Evolutionary conservation across 306 rosid genomes (phyloP), one percentile per base, ranked within the genome.

Genomic region (Vigna trinervia): DNA sequence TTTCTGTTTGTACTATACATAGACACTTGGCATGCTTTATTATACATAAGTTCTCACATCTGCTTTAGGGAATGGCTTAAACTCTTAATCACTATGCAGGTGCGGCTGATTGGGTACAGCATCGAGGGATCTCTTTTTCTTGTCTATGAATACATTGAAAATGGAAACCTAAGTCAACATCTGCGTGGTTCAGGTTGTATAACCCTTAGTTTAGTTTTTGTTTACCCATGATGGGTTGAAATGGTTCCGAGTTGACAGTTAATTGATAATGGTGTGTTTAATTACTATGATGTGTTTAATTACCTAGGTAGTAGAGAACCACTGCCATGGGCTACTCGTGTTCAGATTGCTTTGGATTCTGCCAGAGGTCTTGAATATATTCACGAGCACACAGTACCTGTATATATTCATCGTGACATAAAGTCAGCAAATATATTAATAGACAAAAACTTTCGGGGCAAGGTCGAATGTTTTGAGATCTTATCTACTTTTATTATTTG

Each of bases 281-380:
- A 32, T 32, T 32, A 32, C 38, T 30, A 65, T 76, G 48, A 30
- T 82, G 61, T 32, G 38, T 32, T 32, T 32, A 34, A 34, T 34
- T 34, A 34, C 38, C 11, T 82, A 92, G 99, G 77, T 82, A 85
- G 88, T 82, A 85, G 89, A 81, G 92, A 95, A 56, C 96, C 97
- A 2, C 52, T 95, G 56, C 84, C 96, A 53, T 95, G 99, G 99
- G 79, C 96, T 81, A 79, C 83, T 41, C 87, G 99, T 73, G 96
- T 95, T 75, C 99, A 92, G 84, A 89, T 95, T 83, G 97, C 97
- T 47, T 79, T 95, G 82, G 99, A 95, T 86, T 95, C 99, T 22
- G 97, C 99, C 41, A 87, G 97, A 86, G 99, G 99, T 62, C 97
- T 95, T 36, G 99, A 95, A 82, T 92, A 92, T 82, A 92, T 95